Conservation (phyloP, 129 eudicot genomes). For the Rutidosis leptorrhynchoides region DNA sequence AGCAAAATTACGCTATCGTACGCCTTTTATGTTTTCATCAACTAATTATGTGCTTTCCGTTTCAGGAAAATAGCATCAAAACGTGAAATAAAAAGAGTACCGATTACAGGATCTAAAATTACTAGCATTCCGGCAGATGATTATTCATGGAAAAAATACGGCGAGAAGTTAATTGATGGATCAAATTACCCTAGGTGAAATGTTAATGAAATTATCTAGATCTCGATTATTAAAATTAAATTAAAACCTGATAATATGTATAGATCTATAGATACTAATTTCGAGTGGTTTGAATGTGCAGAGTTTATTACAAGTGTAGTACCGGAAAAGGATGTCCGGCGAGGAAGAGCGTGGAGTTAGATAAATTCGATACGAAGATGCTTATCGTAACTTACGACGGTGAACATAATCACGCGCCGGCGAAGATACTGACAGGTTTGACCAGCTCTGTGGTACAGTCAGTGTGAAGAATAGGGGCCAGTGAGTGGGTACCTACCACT, state of each 20-base stretch:
- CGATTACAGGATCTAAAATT: constrained; percentile 55
- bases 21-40: not conserved
- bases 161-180: constrained; percentile 72
- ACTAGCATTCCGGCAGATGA: constrained; percentile 77
- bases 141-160: constrained; percentile 85
- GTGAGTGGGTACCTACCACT: constrained; percentile 4
- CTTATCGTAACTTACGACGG: constrained; percentile 80
- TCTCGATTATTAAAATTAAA: too few species aligned
- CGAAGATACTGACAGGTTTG: constrained; percentile 35
- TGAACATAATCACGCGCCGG: constrained; percentile 50
- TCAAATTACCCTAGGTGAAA: constrained; percentile 65
- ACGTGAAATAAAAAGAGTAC: constrained; percentile 44
- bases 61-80: constrained; percentile 56
- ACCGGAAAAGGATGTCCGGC: constrained; percentile 80
- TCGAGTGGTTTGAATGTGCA: constrained; percentile 25
- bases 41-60: not conserved
- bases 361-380: constrained; percentile 56
- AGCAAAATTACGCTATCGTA: not conserved
- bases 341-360: constrained; percentile 72
- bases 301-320: constrained; percentile 81
- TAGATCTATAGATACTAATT: constrained; percentile 3
- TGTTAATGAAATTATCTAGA: not conserved
- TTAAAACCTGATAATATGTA: not conserved
- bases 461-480: constrained; percentile 23
- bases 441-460: constrained; percentile 37